Percentiles rank a stretch among this genome's conserved stretches.
Conservation (phyloP, 768 basidiomycete species). For the Pluteus cervinus region DNA sequence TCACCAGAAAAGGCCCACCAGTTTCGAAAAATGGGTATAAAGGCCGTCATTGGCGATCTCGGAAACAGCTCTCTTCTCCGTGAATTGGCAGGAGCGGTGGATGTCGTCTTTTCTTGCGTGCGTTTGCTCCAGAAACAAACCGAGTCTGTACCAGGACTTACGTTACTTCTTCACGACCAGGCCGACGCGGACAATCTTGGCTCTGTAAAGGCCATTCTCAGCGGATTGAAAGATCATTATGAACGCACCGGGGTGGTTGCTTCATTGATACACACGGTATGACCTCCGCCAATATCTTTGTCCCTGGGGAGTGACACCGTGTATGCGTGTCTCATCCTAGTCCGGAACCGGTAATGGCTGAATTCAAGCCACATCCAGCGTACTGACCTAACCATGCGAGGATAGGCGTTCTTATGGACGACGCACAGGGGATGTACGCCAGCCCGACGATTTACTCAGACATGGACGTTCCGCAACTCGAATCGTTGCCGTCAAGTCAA, state of each 20-base stretch:
- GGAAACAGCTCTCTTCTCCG: slow-evolving; percentile 31
- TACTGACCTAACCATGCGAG: neutral
- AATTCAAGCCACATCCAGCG: neutral
- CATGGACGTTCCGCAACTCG: slow-evolving; percentile 37
- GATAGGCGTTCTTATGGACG: slow-evolving; percentile 34
- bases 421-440: slow-evolving; percentile 33
- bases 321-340: slow-evolving; percentile 11
- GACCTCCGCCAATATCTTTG: neutral
- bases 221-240: slow-evolving; percentile 27
- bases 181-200: slow-evolving; percentile 32
- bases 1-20: slow-evolving; percentile 30
- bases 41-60: slow-evolving; percentile 33
- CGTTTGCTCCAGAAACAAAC: slow-evolving; percentile 5
- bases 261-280: slow-evolving; percentile 38
- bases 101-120: slow-evolving; percentile 40
- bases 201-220: slow-evolving; percentile 32
- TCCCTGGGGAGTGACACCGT: neutral
- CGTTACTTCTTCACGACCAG: slow-evolving; percentile 13
- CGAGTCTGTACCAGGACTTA: neutral
- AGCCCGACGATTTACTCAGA: slow-evolving; percentile 42
- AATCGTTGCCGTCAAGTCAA: slow-evolving; percentile 35
- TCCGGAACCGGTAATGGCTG: slow-evolving; percentile 24
- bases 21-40: slow-evolving; percentile 28
- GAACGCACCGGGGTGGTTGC: slow-evolving; percentile 25
- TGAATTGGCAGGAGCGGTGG: slow-evolving; percentile 34